phyloP scores from a whole-genome alignment of 768 basidiomycete genomes.

The Cubamyces sp. region DNA sequence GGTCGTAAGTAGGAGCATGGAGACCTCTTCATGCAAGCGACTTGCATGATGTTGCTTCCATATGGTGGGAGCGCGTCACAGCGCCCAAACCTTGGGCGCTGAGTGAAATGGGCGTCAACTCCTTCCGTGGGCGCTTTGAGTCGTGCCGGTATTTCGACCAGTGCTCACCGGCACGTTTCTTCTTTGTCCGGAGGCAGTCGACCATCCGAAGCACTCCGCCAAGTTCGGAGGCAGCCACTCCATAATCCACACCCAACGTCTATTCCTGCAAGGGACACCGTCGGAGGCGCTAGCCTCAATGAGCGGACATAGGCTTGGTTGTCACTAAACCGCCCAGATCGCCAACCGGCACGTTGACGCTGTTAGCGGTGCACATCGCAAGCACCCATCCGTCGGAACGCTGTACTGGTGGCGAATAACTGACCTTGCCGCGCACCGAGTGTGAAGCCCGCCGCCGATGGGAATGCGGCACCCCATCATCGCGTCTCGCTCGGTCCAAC shows the following conservation, averaged over 20 bases:
- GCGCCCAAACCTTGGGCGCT: not conserved
- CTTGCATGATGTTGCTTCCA: not conserved
- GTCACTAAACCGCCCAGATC: constrained; percentile 1
- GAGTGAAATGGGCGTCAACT: not conserved
- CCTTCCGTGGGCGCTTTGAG: not conserved
- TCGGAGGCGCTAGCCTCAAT: not conserved
- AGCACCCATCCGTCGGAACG: constrained; percentile 9
- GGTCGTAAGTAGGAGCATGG: no score
- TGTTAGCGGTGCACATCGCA: not conserved
- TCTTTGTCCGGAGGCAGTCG: not conserved
- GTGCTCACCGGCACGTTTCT: constrained; percentile 15
- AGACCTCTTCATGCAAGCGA: no score
- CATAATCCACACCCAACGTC: not conserved
- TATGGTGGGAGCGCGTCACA: no score
- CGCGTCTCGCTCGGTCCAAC: no score
- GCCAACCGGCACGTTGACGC: not conserved
- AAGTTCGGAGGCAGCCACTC: not conserved
- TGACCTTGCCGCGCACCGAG: not conserved
- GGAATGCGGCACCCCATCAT: no score
- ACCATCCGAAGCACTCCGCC: constrained; percentile 17
- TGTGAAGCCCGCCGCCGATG: no score
- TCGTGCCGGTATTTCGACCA: constrained; percentile 7
- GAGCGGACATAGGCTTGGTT: constrained; percentile 3
- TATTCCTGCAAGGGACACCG: no score
- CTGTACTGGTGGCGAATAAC: not conserved